These are phyloP conservation scores for Plasmopara halstedii DNA, from an alignment of 352 stramenopile genomes.

Conservation along the genomic window DNA sequence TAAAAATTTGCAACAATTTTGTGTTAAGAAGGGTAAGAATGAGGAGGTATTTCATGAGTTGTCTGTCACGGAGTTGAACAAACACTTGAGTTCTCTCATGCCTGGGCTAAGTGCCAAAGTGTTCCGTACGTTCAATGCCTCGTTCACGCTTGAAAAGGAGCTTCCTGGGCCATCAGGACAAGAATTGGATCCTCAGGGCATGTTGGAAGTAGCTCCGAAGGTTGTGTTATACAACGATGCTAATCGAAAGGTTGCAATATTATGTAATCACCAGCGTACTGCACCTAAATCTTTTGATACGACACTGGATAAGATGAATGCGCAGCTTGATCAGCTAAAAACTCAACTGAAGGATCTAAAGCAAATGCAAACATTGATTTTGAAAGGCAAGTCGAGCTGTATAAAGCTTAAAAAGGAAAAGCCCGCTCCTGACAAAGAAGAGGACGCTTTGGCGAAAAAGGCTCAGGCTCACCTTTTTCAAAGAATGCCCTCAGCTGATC, in stretches of 20 bases:
- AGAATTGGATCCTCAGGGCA: conserved; percentile 48
- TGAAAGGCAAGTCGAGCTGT: conserved; percentile 81
- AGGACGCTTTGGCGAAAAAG: conserved; percentile 85
- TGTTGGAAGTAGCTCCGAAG: conserved; percentile 80
- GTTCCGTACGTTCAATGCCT: conserved; percentile 99
- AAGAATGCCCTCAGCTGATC: conserved; percentile 84
- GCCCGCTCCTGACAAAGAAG: conserved; percentile 70
- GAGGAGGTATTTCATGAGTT: conserved; percentile 98
- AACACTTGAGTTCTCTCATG: conserved; percentile 98
- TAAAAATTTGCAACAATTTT: conserved; percentile 96
- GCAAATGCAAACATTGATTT: conserved; percentile 82
- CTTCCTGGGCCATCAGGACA: conserved; percentile 50
- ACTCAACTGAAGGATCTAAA: conserved; percentile 94
- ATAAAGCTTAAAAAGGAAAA: conserved; percentile 91
- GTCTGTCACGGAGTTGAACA: conserved; percentile 95
- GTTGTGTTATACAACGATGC: conserved; percentile 99
- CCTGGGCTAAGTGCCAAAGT: conserved; percentile 98
- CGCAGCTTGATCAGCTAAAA: conserved; percentile 89
- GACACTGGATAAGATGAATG: conserved; percentile 92
- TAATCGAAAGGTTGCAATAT: conserved; percentile 99
- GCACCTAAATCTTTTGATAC: conserved; percentile 96
- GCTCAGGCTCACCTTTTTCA: conserved; percentile 93
- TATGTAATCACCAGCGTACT: conserved; percentile 99
- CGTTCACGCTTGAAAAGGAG: conserved; percentile 97
- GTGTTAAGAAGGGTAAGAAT: conserved; percentile 90